Conservation (phyloP, 805 yeast genomes). For the Saccharomycopsis sp. region DNA sequence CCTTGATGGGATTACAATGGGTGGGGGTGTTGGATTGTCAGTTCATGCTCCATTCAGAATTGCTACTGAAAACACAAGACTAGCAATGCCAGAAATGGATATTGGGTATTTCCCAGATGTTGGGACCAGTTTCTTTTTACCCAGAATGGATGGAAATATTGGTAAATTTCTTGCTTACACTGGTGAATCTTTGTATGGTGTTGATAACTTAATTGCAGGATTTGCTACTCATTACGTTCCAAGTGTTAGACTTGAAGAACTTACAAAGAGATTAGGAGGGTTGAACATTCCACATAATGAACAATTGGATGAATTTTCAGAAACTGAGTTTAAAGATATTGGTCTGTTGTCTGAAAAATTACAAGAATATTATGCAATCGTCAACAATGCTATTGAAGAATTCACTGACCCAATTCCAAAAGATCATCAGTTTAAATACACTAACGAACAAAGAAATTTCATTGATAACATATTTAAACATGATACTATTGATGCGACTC, state of each 20-base stretch:
- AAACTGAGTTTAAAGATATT: conserved; percentile 13
- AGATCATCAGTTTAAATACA: conserved; percentile 40
- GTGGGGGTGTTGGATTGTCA: conserved; percentile 93
- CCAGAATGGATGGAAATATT: conserved; percentile 71
- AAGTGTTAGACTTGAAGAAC: conserved; percentile 50
- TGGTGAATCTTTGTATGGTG: conserved; percentile 69
- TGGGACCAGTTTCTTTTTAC: conserved; percentile 85
- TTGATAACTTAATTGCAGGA: conserved; percentile 77
- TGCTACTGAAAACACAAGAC: conserved; percentile 83
- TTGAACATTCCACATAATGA: conserved; percentile 33
- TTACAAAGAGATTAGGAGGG: conserved; percentile 59
- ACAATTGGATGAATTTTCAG: conserved; percentile 23
- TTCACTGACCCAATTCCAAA: conserved; percentile 54
- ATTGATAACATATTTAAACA: conserved; percentile 64
- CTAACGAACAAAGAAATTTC: conserved; percentile 33
- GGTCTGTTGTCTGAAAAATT: conserved; percentile 22
- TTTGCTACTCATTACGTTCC: conserved; percentile 88
- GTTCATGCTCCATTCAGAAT: conserved; percentile 89
- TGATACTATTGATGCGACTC: conserved; percentile 40
- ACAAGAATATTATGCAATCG: conserved; percentile 45
- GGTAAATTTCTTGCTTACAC: conserved; percentile 86
- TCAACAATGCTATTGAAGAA: conserved; percentile 73
- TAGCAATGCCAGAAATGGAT: conserved; percentile 98
- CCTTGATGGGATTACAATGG: conserved; percentile 93
- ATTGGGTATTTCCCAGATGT: conserved; percentile 97